A percentile compares a stretch with the other conserved stretches of the same genome.
These are phyloP conservation scores for Polytrichum commune DNA, from an alignment of 225 moss, liverwort and hornwort species.

Conservation along the genomic window DNA sequence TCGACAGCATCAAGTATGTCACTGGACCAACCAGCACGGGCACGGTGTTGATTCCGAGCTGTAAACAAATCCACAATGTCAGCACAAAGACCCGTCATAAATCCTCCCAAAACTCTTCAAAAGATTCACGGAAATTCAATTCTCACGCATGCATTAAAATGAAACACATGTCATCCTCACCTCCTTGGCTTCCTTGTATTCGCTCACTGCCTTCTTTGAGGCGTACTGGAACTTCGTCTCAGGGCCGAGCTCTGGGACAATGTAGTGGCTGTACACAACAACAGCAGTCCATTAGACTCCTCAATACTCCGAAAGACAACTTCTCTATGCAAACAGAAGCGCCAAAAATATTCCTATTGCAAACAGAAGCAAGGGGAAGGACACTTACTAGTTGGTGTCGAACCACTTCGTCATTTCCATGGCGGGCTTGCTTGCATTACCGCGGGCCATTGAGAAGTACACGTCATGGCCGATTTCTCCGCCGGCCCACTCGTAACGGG, in stretches of 20 bases:
- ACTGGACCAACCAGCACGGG: constrained; percentile 69
- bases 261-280: constrained; percentile 63
- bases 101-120: no score
- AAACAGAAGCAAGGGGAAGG: no score
- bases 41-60: constrained; percentile 52
- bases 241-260: constrained; percentile 75
- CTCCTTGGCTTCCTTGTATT: constrained; percentile 81
- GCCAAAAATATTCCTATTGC: no score
- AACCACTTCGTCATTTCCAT: constrained; percentile 99
- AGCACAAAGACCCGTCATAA: not conserved
- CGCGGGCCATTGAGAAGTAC: constrained; percentile 85
- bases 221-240: constrained; percentile 78
- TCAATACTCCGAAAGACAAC: no score
- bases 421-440: constrained; percentile 78
- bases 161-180: constrained; percentile 15
- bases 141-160: no score
- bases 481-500: constrained; percentile 69
- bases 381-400: constrained; percentile 91
- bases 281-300: not conserved
- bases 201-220: constrained; percentile 58
- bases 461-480: constrained; percentile 63
- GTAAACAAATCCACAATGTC: not conserved
- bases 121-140: no score
- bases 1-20: constrained; percentile 70
- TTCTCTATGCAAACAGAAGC: no score